Base-by-base conservation (phyloP, 495 filamentous ascomycete genomes). In the Hyaloscypha bicolor region DNA sequence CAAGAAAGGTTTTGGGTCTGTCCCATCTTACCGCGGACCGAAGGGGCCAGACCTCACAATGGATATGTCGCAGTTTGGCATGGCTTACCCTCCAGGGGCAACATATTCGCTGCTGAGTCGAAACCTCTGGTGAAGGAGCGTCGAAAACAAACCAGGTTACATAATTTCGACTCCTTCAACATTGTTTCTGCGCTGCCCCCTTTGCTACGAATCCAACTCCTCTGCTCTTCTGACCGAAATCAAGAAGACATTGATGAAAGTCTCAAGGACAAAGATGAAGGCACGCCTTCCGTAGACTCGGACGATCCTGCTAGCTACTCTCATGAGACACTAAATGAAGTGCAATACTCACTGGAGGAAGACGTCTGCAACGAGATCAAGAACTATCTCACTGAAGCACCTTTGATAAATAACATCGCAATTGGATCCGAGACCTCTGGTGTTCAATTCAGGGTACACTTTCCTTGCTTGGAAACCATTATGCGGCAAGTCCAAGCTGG, bases 1-100 rank as follows among this genome's bases (percentile, higher is more conserved):
- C 63, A 65, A 51, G 63, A 65, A 59, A 42, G 63, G 19, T 65
- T 65, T 33, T 65, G 32, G 55, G 55, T 65, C 11, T 65, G 63
- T 59, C 63, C 63, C 2, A 35, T 65, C 4, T 65, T 48, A 21
- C 53, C 63, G 48, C 19, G 33, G 32, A 52, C 52, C 21, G 63
- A 59, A 0, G 51, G 29, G 14, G 12, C 33, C 1, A 9, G 33
- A 21, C 12, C 31, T 4, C 29, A 64, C 4, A 42, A 21, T 37
- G 62, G 62, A 22, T 64, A 64, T 56, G 62, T 64, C 2, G 62
- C 62, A 25, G 19, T 64, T 25, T 64, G 48, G 62, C 62, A 64
- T 56, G 62, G 62, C 6, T 39, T 64, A 4, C 62, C 62, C 2
- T 6, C 48, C 11, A 55, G 39, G 4, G 14, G 62, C n/a, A 64